Evolutionary conservation across 202 grass and related monocot genomes (phyloP).

Genomic region (Bolboschoenoplectus hybrid): DNA sequence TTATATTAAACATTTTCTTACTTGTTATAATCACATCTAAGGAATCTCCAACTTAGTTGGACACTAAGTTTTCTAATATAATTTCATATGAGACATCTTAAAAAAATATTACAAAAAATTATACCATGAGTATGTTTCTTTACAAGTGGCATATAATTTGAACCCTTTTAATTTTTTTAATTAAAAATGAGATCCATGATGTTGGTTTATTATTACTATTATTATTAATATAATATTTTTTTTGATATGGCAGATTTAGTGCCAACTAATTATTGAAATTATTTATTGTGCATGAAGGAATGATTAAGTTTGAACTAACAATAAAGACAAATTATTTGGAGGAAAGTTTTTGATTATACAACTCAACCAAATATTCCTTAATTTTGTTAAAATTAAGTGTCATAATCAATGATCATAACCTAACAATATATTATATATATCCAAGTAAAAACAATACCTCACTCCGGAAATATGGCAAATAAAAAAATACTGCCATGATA

Average conservation of each 20-base stretch:
- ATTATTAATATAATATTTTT: neutral
- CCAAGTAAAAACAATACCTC: neutral
- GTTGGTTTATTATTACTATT: neutral
- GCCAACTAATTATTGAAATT: neutral
- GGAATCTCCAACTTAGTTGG: conserved; percentile 21
- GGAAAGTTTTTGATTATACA: neutral
- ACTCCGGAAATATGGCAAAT: neutral
- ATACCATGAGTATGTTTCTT: neutral
- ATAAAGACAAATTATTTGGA: neutral
- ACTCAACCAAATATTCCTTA: neutral
- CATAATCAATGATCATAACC: neutral
- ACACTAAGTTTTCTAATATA: neutral
- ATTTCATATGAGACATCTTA: neutral
- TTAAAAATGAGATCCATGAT: neutral
- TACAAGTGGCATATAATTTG: conserved; percentile 27
- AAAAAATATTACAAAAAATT: neutral
- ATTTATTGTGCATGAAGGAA: neutral
- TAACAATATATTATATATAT: neutral
- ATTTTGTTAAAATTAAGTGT: conserved; percentile 2
- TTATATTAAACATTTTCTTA: neutral
- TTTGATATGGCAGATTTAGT: neutral
- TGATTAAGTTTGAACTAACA: neutral
- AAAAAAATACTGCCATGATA: neutral
- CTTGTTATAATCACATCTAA: neutral
- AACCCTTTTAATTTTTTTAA: neutral